These are phyloP conservation scores for Onygena corvina DNA, from an alignment of 2,329 filamentous ascomycete genomes.

Conservation along the genomic window DNA sequence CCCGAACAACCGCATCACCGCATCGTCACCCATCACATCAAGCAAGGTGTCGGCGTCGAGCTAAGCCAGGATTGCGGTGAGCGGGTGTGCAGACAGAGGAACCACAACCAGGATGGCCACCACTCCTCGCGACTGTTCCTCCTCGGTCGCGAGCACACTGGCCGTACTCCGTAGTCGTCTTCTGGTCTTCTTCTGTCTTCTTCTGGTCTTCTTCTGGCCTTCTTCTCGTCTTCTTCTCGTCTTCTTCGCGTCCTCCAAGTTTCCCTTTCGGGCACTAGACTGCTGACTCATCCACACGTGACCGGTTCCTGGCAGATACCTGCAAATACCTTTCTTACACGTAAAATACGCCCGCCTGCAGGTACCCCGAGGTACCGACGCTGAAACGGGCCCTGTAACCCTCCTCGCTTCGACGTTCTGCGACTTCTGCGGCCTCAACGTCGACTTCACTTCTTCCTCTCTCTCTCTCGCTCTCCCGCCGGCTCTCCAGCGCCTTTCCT, in stretches of 20 bases:
- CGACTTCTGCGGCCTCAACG: constrained; percentile 15
- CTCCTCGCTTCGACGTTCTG: neutral
- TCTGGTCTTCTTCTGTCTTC: neutral
- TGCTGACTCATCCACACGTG: neutral
- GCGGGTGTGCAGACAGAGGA: too few relatives aligned
- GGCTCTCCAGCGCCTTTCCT: constrained; percentile 16
- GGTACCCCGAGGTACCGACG: neutral
- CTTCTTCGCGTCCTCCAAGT: neutral
- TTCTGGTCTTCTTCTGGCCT: neutral
- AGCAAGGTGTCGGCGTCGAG: neutral
- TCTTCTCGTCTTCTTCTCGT: neutral
- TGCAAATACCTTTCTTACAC: neutral
- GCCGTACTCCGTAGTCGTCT: too few relatives aligned
- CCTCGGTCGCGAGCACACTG: too few relatives aligned
- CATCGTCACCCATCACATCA: neutral
- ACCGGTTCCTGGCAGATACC: neutral
- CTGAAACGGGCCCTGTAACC: neutral
- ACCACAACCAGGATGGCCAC: too few relatives aligned
- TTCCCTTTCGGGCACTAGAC: neutral
- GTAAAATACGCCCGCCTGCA: neutral
- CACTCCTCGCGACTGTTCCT: too few relatives aligned
- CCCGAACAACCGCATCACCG: too few relatives aligned
- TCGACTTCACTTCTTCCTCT: constrained; percentile 12
- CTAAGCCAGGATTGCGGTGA: neutral
- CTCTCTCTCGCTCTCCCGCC: constrained; percentile 12